A percentile compares a stretch with the other conserved stretches of the same genome.
These are phyloP conservation scores for Bacidia gigantensis DNA, from an alignment of 495 filamentous ascomycete species.

Conservation along the genomic window DNA sequence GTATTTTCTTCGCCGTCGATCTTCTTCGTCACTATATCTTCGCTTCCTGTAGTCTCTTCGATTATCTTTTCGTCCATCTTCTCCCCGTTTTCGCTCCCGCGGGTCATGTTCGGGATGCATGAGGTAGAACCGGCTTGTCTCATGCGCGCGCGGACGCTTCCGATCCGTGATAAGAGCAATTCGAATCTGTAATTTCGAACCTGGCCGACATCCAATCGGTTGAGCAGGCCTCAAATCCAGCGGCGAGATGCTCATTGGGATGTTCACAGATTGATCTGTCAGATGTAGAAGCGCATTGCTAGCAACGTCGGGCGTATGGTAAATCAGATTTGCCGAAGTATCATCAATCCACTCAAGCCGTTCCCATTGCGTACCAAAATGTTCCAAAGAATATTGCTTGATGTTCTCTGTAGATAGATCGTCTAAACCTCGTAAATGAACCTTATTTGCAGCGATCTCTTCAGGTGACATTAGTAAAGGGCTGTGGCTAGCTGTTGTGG, in stretches of 20 bases:
- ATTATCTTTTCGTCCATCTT: slow-evolving; percentile 39
- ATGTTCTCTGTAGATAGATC: slow-evolving; percentile 67
- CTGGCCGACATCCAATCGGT: slow-evolving; percentile 46
- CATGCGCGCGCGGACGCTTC: slow-evolving; percentile 62
- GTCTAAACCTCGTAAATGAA: slow-evolving; percentile 74
- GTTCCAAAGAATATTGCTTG: slow-evolving; percentile 50
- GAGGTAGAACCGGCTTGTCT: slow-evolving; percentile 79
- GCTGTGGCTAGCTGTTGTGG: background rate
- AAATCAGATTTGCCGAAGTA: slow-evolving; percentile 74
- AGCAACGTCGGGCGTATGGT: slow-evolving; percentile 54
- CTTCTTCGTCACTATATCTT: slow-evolving; percentile 39
- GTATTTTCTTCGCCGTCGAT: slow-evolving; percentile 30
- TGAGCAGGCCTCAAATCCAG: slow-evolving; percentile 49
- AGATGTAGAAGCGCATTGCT: slow-evolving; percentile 56
- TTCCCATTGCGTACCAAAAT: slow-evolving; percentile 40
- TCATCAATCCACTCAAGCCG: slow-evolving; percentile 93
- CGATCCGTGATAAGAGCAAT: slow-evolving; percentile 60
- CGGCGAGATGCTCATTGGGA: slow-evolving; percentile 28
- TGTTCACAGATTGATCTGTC: slow-evolving; percentile 24
- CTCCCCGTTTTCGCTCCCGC: slow-evolving; percentile 47
- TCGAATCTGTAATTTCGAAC: slow-evolving; percentile 56
- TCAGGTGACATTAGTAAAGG: no score
- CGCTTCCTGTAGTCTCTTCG: slow-evolving; percentile 45
- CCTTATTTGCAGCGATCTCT: slow-evolving; percentile 41
- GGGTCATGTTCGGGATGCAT: slow-evolving; percentile 82